Evolutionary conservation across 345 rosid genomes (phyloP), one percentile per base, ranked within the genome.

Genomic region (Abelmoschus esculentus): DNA sequence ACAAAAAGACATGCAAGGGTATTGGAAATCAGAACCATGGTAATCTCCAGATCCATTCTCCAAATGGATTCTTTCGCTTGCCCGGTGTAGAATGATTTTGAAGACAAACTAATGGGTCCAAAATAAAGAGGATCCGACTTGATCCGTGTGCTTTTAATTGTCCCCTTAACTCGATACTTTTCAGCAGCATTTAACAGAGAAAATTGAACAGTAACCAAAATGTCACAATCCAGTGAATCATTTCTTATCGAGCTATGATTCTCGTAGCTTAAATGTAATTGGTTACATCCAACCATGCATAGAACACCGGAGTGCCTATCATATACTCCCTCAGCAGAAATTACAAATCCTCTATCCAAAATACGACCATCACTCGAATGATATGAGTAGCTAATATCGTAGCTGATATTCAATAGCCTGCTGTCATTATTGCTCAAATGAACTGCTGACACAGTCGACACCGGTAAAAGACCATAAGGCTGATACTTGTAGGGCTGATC

Each of bases 1-100:
- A 87, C 71, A 52, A 91, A 87, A 69, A 89, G 38, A 76, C 97
- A 93, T 14, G 90, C 80, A 31, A 91, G 83, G 4, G 90, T 84
- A 75, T 89, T 86, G 53, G 90, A 86, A 77, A 91, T 76, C 66
- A 93, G 72, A 73, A 85, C 90, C 92, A 93, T 74, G 42, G 77
- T 79, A 47, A 93, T 79, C 91, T 93, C 98, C 54, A 93, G 72
- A 86, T 91, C 93, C 89, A 88, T 89, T 79, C 97, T 86, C 92
- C 91, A 88, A 50, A 93, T 81, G 70, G 91, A 93, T 74, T 86
- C 87, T 68, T 73, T 72, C 6, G 95, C 97, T 83, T 86, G 90
- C 75, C 62, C 70, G 18, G 31, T 58, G 67, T 84, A 86, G 18
- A 89, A 83, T 0, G 90, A 82, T 70, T 78, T 79, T 8, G 98